Evolutionary conservation across 345 rosid species (phyloP).

Genomic region (Linum trigynum): DNA sequence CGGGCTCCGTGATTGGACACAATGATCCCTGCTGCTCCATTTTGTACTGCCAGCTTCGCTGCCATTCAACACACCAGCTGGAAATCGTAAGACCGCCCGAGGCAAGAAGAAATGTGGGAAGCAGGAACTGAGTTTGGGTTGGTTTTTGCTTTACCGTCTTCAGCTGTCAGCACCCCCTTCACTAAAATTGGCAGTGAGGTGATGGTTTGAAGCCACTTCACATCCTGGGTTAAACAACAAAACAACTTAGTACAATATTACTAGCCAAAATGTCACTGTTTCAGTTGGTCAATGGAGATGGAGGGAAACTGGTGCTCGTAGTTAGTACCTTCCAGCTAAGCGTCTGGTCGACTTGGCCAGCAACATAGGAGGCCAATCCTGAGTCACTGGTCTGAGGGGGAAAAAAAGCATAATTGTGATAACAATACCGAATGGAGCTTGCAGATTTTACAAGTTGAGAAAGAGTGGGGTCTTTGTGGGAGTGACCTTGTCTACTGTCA

Average conservation of each 20-base stretch:
- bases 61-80: constrained; percentile 16
- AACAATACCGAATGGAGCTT: not conserved
- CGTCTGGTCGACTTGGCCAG: constrained; percentile 68
- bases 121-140: no score
- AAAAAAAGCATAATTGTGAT: no score
- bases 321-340: constrained; percentile 79
- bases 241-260: not conserved
- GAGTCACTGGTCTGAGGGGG: constrained; percentile 56
- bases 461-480: not conserved
- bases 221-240: constrained; percentile 37
- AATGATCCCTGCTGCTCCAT: constrained; percentile 83
- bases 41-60: constrained; percentile 64
- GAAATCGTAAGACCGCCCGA: not conserved
- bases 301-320: not conserved
- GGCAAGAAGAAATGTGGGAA: not conserved
- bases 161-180: constrained; percentile 88
- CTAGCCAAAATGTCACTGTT: not conserved
- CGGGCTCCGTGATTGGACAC: constrained; percentile 97
- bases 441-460: not conserved
- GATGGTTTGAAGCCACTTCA: constrained; percentile 86
- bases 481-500: constrained; percentile 49
- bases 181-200: constrained; percentile 85
- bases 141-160: constrained; percentile 45
- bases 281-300: not conserved
- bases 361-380: constrained; percentile 87